Conservation (phyloP, 495 filamentous ascomycete genomes). For the Aspergillus wentii region DNA sequence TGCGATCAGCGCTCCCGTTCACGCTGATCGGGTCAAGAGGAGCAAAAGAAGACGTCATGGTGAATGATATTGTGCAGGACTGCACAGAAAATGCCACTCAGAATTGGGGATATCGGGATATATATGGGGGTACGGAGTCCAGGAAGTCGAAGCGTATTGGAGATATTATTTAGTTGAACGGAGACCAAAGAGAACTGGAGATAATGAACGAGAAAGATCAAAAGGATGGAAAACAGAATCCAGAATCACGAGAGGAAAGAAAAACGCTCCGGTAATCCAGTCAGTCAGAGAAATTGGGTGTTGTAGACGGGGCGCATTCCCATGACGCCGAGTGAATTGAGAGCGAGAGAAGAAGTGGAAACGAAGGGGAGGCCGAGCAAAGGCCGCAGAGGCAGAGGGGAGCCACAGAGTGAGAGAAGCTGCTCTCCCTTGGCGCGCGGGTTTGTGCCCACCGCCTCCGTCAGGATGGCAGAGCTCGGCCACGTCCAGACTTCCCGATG, state of each 20-base stretch:
- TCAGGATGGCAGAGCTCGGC: conserved; percentile 14
- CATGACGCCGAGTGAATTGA: conserved; percentile 7
- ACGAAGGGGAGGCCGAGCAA: conserved; percentile 11
- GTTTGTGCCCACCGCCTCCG: conserved; percentile 24
- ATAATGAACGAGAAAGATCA: too few relatives aligned
- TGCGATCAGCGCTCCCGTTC: conserved; percentile 44
- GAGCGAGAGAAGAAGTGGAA: conserved; percentile 12
- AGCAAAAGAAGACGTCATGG: conserved; percentile 40
- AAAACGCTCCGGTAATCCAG: too few relatives aligned
- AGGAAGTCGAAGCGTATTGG: too few relatives aligned
- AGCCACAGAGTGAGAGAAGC: too few relatives aligned
- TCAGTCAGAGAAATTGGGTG: conserved; percentile 6
- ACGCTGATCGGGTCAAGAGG: conserved; percentile 47
- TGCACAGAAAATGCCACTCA: not conserved
- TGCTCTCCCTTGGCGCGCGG: too few relatives aligned
- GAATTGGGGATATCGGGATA: too few relatives aligned
- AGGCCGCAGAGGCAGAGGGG: not conserved
- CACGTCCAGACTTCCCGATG: not conserved
- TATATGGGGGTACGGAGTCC: too few relatives aligned
- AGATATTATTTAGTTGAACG: too few relatives aligned
- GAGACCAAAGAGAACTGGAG: too few relatives aligned
- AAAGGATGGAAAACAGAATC: too few relatives aligned
- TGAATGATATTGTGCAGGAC: conserved; percentile 7
- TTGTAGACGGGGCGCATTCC: conserved; percentile 8
- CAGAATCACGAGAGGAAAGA: too few relatives aligned